Base-by-base conservation (phyloP, 169 alveolate genomes). In the Babesia ovis region DNA sequence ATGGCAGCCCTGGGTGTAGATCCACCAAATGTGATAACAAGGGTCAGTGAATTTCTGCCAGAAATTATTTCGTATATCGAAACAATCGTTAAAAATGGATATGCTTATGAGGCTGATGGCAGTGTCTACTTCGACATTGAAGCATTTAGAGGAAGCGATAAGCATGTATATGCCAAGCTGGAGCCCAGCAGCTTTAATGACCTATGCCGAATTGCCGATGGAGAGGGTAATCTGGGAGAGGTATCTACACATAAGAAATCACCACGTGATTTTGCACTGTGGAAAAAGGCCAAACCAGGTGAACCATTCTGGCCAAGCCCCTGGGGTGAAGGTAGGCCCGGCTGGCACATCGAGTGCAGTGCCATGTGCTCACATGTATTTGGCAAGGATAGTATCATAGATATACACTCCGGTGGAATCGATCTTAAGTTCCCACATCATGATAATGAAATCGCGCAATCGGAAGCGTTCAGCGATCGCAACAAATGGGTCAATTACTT, bases 321-420 rank as follows among this genome's bases (percentile, higher is more conserved):
- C 0, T 98, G 99, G 98, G 99, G 99, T 31, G 82, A 89, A 59
- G 99, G 99, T 35, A 91, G 99, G 70, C 99, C 99, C 5, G 95
- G 99, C n/a, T 97, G 99, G 99, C 99, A 98, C 90, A 97, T 98
- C 69, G 99, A 98, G 90, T 98, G 99, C 88, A 95, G 98, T 42
- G 98, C 96, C 31, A 97, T 97, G 99, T 98, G 99, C 37, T 88
- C 94, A 41, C 88, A 89, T 60, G 86, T 95, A 22, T 85, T 96
- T 41, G 98, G 98, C 20, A 77, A 85, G 55, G 74, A 73, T 23
- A 54, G 61, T 1, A 95, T 97, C 5, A 86, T 98, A 48, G 99
- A 98, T 83, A 96, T 98, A 45, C 99, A 98, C 79, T 92, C 98
- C 39, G 99, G 99, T 25, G 99, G 99, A 37, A 85, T 95, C 35